Percentiles rank a stretch among this genome's conserved stretches.
Evolutionary conservation across 176 grass and related monocot genomes (phyloP).

Genomic region (Puya raimondii): DNA sequence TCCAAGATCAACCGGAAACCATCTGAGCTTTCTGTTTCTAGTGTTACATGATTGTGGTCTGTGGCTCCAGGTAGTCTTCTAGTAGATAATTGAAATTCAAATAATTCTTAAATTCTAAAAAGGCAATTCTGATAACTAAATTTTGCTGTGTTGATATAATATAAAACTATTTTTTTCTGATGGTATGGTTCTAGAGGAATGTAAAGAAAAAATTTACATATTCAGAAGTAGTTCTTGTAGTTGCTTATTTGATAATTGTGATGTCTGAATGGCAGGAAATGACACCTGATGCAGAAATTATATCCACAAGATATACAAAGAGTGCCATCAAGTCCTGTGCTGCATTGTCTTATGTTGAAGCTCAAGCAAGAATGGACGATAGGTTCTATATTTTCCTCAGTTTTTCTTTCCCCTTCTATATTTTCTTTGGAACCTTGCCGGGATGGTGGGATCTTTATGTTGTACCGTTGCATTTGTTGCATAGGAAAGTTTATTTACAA

Average conservation of each 20-base stretch:
- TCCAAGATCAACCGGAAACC: too few species aligned
- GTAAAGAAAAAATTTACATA: background rate
- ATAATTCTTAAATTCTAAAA: too few species aligned
- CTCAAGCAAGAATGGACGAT: slow-evolving; percentile 99
- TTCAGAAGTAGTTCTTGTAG: background rate
- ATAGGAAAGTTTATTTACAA: background rate
- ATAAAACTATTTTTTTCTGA: too few species aligned
- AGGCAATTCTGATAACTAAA: too few species aligned
- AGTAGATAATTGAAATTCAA: too few species aligned
- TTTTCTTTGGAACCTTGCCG: background rate
- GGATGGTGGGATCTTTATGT: background rate
- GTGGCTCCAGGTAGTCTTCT: too few species aligned
- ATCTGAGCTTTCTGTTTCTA: too few species aligned
- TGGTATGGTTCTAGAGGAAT: too few species aligned
- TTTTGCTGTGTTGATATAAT: too few species aligned
- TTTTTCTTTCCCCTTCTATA: background rate
- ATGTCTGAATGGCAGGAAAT: slow-evolving; percentile 51
- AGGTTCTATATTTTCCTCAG: slow-evolving; percentile 30
- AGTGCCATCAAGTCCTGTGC: slow-evolving; percentile 93
- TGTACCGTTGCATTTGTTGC: too few species aligned
- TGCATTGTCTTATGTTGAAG: slow-evolving; percentile 97
- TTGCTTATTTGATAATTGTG: background rate
- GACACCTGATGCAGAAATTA: slow-evolving; percentile 79
- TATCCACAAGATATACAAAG: slow-evolving; percentile 82
- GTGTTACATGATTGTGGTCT: too few species aligned